Base-by-base conservation (phyloP, 257 asterid genomes). In the Verbascum thapsus region DNA sequence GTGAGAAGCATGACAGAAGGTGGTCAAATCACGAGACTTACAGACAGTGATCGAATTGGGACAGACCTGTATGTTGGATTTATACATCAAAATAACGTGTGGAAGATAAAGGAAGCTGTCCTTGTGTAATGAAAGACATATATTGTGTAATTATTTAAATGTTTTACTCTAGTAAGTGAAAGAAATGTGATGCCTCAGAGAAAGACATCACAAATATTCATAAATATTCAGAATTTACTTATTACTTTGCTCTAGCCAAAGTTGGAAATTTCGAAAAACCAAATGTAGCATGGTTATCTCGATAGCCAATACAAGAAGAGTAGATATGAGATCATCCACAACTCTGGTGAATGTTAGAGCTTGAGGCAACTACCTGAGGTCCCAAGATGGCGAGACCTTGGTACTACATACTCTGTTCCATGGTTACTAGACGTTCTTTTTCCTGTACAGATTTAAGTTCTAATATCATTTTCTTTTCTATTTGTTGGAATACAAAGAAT, bases 1-100 rank as follows among this genome's bases (percentile, higher is more conserved):
- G 91, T 85, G 17, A 87, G 75, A 58, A 74, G 76, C 73, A 87
- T 89, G 95, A 77, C 95, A 0, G 90, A 79, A 62, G 95, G 95
- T 42, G 85, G 90, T 40, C 82, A 63, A 52, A 76, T 48, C 67
- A 66, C 73, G 15, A 78, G 75, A 69, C 86, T 84, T 67, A 80
- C 85, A 9, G 80, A 81, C 49, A 67, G 82, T 40, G 92, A 88
- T 57, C 63, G 88, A 59, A 64, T 77, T 58, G 82, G 96, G 68
- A 80, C 95, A 44, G 95, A 81, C 34, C 78, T 88, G 37, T 73
- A 80, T 66, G 90, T 91, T 19, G 85, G 96, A 55, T 80, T 91
- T 63, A 63, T 85, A 74, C 73, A 65, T 49, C 71, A 74, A 20
- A 77, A 50, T 7, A 63, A 40, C 3, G 59, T 52, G 69, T 70